Evolutionary conservation across 2,329 filamentous ascomycete genomes (phyloP), one percentile per base, ranked within the genome.

Genomic region (Ilyonectria destructans): DNA sequence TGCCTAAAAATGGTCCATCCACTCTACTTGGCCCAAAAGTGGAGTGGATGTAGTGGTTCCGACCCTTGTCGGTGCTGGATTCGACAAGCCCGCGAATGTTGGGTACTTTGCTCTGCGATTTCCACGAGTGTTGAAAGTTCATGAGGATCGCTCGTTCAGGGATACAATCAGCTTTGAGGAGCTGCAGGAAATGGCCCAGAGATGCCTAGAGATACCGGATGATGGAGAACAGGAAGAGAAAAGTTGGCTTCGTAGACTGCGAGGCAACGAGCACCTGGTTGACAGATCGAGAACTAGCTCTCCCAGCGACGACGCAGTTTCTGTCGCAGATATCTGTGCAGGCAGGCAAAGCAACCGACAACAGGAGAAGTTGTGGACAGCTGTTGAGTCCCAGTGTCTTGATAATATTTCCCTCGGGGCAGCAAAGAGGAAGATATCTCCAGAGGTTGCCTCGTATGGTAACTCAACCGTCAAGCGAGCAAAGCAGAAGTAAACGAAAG

Each of bases 61-160:
- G 21, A 23, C 21, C 21, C 21, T 26, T 26, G 23, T n/a, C n/a
- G n/a, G 26, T 26, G 26, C 26, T 26, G 26, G 23, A 0, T 96
- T 93, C 69, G 90, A 92, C 61, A 91, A 91, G 74, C 85, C 86
- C 6, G 85, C 87, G 6, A 89, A 91, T 72, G 88, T 88, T 19
- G 83, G 84, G 1, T 93, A 91, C 73, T 92, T 88, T 81, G 89
- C 90, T 70, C 87, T 93, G 60, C 87, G 93, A 3, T 95, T 95
- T 62, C 51, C 26, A 49, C 26, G 40, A 48, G 43, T 59, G 29
- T 59, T 59, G 26, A 55, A 37, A 9, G 31, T 55, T 55, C n/a
- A 55, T 55, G 29, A 55, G 51, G 51, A 55, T 55, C 26, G 31
- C 29, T 55, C 51, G 51, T 55, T 35, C 33, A 55, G 26, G 31